These are phyloP conservation scores for Pugionium dolabratum DNA, from an alignment of 345 rosid genomes.

Conservation along the genomic window DNA sequence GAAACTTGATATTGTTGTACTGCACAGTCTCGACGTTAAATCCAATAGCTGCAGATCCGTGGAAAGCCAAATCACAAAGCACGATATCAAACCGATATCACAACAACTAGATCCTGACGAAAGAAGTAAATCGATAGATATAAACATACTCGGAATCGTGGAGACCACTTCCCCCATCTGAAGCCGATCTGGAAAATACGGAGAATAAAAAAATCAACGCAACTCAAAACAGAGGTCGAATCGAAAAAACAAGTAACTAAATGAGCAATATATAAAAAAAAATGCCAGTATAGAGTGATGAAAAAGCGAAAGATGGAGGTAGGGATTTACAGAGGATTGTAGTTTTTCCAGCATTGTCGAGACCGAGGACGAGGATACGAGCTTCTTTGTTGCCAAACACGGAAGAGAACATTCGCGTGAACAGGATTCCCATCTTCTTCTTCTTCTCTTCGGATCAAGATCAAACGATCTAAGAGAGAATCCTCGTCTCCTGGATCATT, in stretches of 20 bases:
- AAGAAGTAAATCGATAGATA: not conserved
- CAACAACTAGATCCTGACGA: constrained; percentile 25
- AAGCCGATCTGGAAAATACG: constrained; percentile 69
- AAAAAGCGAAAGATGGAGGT: not conserved
- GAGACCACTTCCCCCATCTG: constrained; percentile 99
- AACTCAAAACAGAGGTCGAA: not conserved
- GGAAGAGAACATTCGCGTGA: constrained; percentile 76
- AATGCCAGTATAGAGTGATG: not conserved
- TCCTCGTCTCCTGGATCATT: constrained; percentile 25
- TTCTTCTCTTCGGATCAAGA: not conserved
- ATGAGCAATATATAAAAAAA: not conserved
- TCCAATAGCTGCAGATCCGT: constrained; percentile 74
- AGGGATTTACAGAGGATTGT: constrained; percentile 67
- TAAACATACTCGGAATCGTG: constrained; percentile 83
- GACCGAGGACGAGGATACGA: constrained; percentile 87
- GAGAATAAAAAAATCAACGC: not conserved
- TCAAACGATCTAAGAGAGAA: no score
- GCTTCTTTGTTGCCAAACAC: constrained; percentile 76
- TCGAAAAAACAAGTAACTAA: constrained; percentile 12
- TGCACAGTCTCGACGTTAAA: constrained; percentile 96
- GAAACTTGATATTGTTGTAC: constrained; percentile 93
- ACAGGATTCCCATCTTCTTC: constrained; percentile 67
- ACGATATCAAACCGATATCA: constrained; percentile 11
- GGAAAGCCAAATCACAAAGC: constrained; percentile 6
- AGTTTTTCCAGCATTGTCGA: constrained; percentile 93